Evolutionary conservation across 2,329 filamentous ascomycete genomes (phyloP).

Genomic region (Plectosphaerella plurivora): DNA sequence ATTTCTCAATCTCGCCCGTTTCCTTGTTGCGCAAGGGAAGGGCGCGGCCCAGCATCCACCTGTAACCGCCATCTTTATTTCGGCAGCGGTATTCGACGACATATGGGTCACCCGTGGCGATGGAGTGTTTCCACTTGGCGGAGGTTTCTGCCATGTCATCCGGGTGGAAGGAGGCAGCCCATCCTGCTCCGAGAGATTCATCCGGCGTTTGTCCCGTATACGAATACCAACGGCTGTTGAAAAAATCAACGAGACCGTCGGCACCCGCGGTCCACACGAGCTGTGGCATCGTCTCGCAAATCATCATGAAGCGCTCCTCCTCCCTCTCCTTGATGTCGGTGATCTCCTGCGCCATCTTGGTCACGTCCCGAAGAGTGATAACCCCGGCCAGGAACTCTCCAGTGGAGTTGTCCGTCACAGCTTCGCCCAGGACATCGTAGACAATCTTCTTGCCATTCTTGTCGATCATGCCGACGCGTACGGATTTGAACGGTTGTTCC

Average conservation of each 20-base stretch:
- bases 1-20: conserved; percentile 67
- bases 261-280: conserved; percentile 70
- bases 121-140: conserved; percentile 55
- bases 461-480: conserved; percentile 61
- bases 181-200: conserved; percentile 57
- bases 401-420: conserved; percentile 60
- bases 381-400: conserved; percentile 72
- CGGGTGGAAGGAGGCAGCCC: conserved; percentile 62
- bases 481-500: conserved; percentile 52
- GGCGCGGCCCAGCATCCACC: conserved; percentile 75
- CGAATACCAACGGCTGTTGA: conserved; percentile 73
- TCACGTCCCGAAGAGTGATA: conserved; percentile 69
- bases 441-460: conserved; percentile 46
- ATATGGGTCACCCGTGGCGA: conserved; percentile 65
- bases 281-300: conserved; percentile 70
- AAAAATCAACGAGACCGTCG: conserved; percentile 67
- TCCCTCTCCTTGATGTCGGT: conserved; percentile 65
- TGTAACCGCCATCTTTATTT: conserved; percentile 63
- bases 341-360: conserved; percentile 64
- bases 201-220: conserved; percentile 66
- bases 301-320: conserved; percentile 69
- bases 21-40: conserved; percentile 62
- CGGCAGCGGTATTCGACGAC: conserved; percentile 66
- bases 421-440: conserved; percentile 64
- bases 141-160: conserved; percentile 59